phyloP scores from a whole-genome alignment of 192 early-diverging fungal genomes.

The Coemansia sp. region DNA sequence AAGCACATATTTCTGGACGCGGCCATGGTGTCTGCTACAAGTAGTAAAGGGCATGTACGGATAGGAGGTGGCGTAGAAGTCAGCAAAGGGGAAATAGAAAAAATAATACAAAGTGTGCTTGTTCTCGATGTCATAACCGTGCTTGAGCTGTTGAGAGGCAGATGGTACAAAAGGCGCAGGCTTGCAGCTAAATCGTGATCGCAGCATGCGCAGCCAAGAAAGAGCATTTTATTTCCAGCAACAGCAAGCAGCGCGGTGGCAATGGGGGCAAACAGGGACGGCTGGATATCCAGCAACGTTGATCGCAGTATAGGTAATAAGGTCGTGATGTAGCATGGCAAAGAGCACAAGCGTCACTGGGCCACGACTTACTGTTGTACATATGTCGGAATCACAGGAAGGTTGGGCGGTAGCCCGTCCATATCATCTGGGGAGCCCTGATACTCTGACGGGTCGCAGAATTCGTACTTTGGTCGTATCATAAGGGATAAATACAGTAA shows the following conservation, averaged over 20 bases:
- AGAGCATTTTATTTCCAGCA: not conserved
- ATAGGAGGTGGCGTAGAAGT: not conserved
- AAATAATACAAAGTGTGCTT: slow-evolving; percentile 3
- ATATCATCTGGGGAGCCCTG: slow-evolving; percentile 34
- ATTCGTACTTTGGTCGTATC: slow-evolving; percentile 52
- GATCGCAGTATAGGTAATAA: not conserved
- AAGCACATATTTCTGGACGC: slow-evolving; percentile 58
- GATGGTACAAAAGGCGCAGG: not conserved
- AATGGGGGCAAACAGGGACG: not conserved
- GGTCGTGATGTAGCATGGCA: not conserved
- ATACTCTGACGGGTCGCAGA: slow-evolving; percentile 49
- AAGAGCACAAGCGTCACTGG: not conserved
- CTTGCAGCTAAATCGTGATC: not conserved
- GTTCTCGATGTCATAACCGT: not conserved
- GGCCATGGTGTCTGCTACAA: slow-evolving; percentile 39
- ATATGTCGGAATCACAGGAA: slow-evolving; percentile 44
- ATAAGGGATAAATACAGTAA: slow-evolving; percentile 14
- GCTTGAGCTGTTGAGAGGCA: not conserved
- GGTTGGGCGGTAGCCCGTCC: slow-evolving; percentile 35
- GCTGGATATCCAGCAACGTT: not conserved
- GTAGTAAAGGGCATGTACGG: not conserved
- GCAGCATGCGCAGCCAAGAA: slow-evolving; percentile 1
- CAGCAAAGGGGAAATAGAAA: not conserved
- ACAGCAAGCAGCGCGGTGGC: too few species aligned
- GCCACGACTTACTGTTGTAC: slow-evolving; percentile 46